phyloP scores from a whole-genome alignment of 345 rosid species.

The Salix brachista region DNA sequence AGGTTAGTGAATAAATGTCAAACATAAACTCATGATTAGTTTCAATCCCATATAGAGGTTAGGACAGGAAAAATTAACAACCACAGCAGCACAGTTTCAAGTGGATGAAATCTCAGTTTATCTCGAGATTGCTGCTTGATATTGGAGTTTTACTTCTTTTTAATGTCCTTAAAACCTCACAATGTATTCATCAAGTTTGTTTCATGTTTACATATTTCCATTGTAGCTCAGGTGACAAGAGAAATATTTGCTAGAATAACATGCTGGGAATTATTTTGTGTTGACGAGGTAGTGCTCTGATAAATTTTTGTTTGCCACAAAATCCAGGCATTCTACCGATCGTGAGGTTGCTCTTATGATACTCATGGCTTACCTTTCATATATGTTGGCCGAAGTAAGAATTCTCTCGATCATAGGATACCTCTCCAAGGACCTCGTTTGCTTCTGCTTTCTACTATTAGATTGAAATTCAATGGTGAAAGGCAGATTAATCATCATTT shows the following conservation, averaged over 20 bases:
- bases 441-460: neutral
- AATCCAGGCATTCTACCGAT: slow-evolving; percentile 75
- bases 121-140: neutral
- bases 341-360: slow-evolving; percentile 98
- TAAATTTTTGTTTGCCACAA: slow-evolving; percentile 15
- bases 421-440: slow-evolving; percentile 3
- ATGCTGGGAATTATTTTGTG: neutral
- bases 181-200: neutral
- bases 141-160: neutral
- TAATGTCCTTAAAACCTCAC: neutral
- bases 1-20: slow-evolving; percentile 42
- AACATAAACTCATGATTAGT: neutral
- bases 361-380: slow-evolving; percentile 88
- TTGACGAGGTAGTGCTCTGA: neutral
- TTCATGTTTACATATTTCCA: neutral
- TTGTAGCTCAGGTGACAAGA: neutral
- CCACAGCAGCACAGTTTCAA: neutral
- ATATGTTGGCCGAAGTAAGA: slow-evolving; percentile 84
- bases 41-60: neutral
- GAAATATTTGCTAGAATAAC: neutral
- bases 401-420: slow-evolving; percentile 11
- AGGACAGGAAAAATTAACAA: neutral
- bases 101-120: neutral
- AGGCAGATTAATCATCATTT: slow-evolving; percentile 4
- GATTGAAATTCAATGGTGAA: neutral